Evolutionary conservation across 1,284 basidiomycete species (phyloP).

Genomic region (Cystobasidiaceae sp.): DNA sequence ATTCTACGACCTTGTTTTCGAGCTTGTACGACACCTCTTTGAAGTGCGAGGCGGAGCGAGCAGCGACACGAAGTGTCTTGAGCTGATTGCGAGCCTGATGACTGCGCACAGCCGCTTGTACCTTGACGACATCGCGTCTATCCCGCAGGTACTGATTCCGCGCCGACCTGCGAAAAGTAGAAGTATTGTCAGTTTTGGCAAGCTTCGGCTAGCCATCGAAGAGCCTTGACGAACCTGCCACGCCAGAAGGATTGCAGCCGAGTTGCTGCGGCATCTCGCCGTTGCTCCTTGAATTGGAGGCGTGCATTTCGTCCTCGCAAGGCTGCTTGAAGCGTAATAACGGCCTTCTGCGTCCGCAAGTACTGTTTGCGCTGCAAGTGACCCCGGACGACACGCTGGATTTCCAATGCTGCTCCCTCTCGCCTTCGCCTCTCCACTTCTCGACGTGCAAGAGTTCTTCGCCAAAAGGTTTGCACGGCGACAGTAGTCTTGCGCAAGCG

Average conservation of each 20-base stretch:
- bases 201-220: background rate
- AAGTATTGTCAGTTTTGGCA: no score
- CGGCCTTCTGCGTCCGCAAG: slow-evolving; percentile 58
- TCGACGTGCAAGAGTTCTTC: slow-evolving; percentile 69
- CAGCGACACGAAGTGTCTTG: slow-evolving; percentile 75
- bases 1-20: slow-evolving; percentile 99
- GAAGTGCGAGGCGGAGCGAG: slow-evolving; percentile 94
- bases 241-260: slow-evolving; percentile 58
- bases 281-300: slow-evolving; percentile 58
- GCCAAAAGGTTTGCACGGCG: slow-evolving; percentile 89
- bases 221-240: slow-evolving; percentile 12
- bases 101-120: slow-evolving; percentile 90
- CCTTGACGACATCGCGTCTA: slow-evolving; percentile 67
- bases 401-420: slow-evolving; percentile 65
- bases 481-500: slow-evolving; percentile 68
- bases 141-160: slow-evolving; percentile 61
- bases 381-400: slow-evolving; percentile 69
- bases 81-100: slow-evolving; percentile 82
- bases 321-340: slow-evolving; percentile 80
- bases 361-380: slow-evolving; percentile 71
- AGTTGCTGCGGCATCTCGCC: slow-evolving; percentile 63
- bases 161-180: slow-evolving; percentile 55
- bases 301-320: slow-evolving; percentile 76
- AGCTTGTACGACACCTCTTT: slow-evolving; percentile 98
- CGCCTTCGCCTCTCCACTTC: slow-evolving; percentile 67